Evolutionary conservation across 108 stramenopile species (phyloP).

Genomic region (Skeletonema menzelii): DNA sequence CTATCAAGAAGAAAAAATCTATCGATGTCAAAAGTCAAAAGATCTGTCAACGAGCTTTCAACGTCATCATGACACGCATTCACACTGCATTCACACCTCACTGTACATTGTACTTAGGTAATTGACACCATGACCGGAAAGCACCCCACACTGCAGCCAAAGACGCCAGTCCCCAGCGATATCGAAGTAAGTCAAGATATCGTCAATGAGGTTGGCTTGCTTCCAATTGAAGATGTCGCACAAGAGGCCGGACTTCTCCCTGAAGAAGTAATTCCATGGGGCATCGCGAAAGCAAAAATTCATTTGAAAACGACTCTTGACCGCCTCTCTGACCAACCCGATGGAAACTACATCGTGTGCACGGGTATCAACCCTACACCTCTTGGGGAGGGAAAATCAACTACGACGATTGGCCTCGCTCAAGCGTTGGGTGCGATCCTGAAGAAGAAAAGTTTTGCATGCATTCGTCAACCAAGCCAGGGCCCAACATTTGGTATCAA

Average conservation of each 20-base stretch:
- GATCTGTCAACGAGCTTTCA: too few species aligned
- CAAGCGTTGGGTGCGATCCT: conserved; percentile 92
- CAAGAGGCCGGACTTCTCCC: conserved; percentile 72
- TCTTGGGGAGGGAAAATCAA: conserved; percentile 98
- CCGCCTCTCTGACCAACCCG: conserved; percentile 54
- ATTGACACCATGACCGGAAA: conserved; percentile 43
- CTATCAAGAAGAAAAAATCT: too few species aligned
- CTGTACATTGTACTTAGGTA: background rate
- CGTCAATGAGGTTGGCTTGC: conserved; percentile 80
- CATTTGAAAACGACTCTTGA: conserved; percentile 56
- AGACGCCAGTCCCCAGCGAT: conserved; percentile 79
- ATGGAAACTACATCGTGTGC: conserved; percentile 97
- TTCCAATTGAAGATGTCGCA: conserved; percentile 73
- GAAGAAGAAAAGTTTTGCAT: conserved; percentile 77
- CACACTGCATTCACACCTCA: too few species aligned
- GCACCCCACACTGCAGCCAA: conserved; percentile 67
- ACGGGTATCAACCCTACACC: conserved; percentile 99
- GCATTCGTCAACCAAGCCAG: conserved; percentile 91
- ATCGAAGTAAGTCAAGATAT: conserved; percentile 84
- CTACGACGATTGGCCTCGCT: conserved; percentile 87
- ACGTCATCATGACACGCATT: too few species aligned
- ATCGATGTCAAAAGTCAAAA: too few species aligned
- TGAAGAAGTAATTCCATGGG: conserved; percentile 94
- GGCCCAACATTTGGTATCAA: conserved; percentile 99
- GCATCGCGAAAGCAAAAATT: conserved; percentile 96